Evolutionary conservation across 345 rosid genomes (phyloP), one percentile per base, ranked within the genome.

Genomic region (Ceriops zippeliana): DNA sequence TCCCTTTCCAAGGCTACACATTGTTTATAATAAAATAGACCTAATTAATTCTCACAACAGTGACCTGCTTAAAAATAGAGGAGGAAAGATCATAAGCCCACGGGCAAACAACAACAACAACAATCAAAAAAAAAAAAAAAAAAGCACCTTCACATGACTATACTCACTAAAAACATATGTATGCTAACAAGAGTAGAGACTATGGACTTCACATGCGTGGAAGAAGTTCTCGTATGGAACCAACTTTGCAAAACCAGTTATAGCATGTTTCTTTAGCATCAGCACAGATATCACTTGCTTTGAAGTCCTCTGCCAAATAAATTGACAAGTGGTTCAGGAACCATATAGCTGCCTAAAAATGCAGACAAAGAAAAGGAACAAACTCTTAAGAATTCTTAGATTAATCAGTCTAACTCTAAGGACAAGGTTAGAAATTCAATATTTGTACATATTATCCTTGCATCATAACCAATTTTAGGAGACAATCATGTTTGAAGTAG

Each of bases 261-360:
- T 89, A 66, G 85, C 93, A 93, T 57, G 93, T 90, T 84, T 89
- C 98, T 83, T 85, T 93, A 52, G 98, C 97, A 80, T 86, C 93
- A 21, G 70, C 57, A 69, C 85, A 76, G 31, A 89, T 79, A 79
- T 85, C 86, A 77, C 69, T 83, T 68, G 89, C 93, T 76, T 72
- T 80, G 65, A 89, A 90, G 75, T 81, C 83, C 71, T 83, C 98
- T 90, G 91, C 70, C 69, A 80, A 60, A 65, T 37, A 67, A 63
- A 73, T 27, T 38, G 19, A 74, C 28, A 62, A 62, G 52, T 58
- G 21, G 70, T 58, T 76, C 69, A 68, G 47, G 70, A 59, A 58
- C n/a, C 56, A 62, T 70, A 57, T 24, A 38, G 51, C 32, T 60
- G 65, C 47, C 21, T 22, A n/a, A 58, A 30, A 68, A 19, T 11